Evolutionary conservation across 225 moss, liverwort and hornwort species (phyloP).

Genomic region (Sphagnum tenellum): DNA sequence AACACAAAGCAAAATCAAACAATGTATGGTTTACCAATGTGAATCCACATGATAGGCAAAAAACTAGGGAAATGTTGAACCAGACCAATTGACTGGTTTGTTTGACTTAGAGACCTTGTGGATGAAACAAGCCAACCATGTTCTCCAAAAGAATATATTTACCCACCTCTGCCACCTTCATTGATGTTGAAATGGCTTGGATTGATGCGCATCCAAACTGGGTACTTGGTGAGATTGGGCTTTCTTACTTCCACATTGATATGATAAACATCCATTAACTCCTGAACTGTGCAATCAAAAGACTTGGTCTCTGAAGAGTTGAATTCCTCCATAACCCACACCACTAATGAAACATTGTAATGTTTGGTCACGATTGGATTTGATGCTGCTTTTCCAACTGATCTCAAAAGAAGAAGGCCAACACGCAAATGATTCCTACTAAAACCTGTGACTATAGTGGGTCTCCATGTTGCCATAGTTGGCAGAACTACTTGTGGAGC

Average conservation of each 20-base stretch:
- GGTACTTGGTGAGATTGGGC: conserved; percentile 36
- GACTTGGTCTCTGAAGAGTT: conserved; percentile 12
- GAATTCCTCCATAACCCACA: conserved; percentile 53
- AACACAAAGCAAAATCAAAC: not conserved
- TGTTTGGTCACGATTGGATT: conserved; percentile 3
- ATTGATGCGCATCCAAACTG: conserved; percentile 52
- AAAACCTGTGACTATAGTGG: conserved; percentile 48
- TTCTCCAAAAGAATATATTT: too few species aligned
- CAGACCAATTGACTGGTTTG: not conserved
- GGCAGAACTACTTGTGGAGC: conserved; percentile 8
- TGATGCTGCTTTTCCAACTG: conserved; percentile 23
- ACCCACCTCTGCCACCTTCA: conserved; percentile 50
- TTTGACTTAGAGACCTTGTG: conserved; percentile 6
- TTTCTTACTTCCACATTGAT: conserved; percentile 24
- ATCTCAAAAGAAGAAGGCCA: conserved; percentile 48
- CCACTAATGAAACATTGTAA: conserved; percentile 43
- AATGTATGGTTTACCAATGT: too few species aligned
- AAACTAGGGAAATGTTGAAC: too few species aligned
- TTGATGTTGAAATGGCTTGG: conserved; percentile 27
- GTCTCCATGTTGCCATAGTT: conserved; percentile 27
- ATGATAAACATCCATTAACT: conserved; percentile 19
- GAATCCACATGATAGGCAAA: not conserved
- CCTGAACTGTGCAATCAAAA: conserved; percentile 30
- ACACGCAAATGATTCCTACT: conserved; percentile 43
- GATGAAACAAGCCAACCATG: too few species aligned